These are phyloP conservation scores for Petunia axillaris DNA, from an alignment of 257 asterid genomes.

Conservation along the genomic window DNA sequence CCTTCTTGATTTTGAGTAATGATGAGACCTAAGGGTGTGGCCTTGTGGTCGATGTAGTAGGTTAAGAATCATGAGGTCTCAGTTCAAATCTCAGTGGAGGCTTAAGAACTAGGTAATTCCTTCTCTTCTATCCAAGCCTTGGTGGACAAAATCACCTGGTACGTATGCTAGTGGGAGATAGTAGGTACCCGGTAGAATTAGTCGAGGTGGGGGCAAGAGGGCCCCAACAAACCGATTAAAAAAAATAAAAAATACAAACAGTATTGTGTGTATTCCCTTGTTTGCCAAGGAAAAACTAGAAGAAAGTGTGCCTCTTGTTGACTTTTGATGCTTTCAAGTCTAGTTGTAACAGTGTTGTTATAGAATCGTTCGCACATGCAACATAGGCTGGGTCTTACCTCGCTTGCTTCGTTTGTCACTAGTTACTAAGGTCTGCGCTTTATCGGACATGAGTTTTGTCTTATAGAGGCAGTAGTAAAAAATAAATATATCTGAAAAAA, in stretches of 20 bases:
- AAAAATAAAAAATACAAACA: neutral
- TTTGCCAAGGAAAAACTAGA: neutral
- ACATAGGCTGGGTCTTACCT: neutral
- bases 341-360: neutral
- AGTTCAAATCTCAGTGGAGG: no score
- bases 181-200: no score
- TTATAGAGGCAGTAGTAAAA: neutral
- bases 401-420: neutral
- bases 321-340: neutral
- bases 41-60: no score
- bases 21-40: no score
- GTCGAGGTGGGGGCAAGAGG: no score
- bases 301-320: constrained; percentile 21
- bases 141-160: no score
- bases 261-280: neutral
- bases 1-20: constrained; percentile 2
- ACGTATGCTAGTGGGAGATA: no score
- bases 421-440: neutral
- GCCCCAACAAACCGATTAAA: no score
- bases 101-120: no score
- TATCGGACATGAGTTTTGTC: neutral
- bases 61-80: no score
- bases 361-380: neutral
- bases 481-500: neutral
- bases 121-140: no score